phyloP scores from a whole-genome alignment of 176 grass and related monocot species.

The Cymbopogon citratus region DNA sequence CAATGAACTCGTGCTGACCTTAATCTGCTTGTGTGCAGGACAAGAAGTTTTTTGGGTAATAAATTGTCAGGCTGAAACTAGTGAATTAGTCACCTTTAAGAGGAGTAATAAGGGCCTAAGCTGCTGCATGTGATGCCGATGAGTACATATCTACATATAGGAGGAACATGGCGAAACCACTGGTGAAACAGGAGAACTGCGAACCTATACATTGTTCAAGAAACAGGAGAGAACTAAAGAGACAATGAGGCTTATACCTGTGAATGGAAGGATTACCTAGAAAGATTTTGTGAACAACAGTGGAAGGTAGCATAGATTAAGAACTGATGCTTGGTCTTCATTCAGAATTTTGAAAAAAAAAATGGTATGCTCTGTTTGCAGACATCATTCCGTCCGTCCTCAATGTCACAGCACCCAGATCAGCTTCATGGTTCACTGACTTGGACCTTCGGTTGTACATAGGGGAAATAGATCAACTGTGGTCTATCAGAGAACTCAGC shows the following conservation, averaged over 20 bases:
- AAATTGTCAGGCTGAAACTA: neutral
- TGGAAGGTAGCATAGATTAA: neutral
- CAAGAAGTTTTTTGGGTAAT: neutral
- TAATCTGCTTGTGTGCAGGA: slow-evolving; percentile 21
- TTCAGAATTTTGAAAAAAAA: neutral
- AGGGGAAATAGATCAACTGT: neutral
- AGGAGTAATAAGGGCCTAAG: neutral
- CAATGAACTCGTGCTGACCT: neutral
- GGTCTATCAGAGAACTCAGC: neutral
- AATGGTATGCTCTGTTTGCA: neutral
- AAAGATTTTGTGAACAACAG: neutral
- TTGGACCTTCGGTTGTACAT: neutral
- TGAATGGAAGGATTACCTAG: neutral
- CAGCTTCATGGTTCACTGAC: neutral
- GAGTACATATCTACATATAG: neutral
- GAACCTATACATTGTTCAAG: too few relatives aligned
- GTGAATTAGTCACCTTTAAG: neutral
- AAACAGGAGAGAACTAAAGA: neutral
- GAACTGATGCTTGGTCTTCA: neutral
- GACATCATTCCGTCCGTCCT: neutral
- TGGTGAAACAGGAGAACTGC: neutral
- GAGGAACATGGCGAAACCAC: neutral
- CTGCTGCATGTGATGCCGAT: neutral
- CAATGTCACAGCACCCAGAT: neutral
- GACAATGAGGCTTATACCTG: neutral